Percentiles rank a stretch among this genome's conserved stretches.
These are phyloP conservation scores for Paracamarosporium sp. DNA, from an alignment of 2,329 filamentous ascomycete species.

Conservation along the genomic window DNA sequence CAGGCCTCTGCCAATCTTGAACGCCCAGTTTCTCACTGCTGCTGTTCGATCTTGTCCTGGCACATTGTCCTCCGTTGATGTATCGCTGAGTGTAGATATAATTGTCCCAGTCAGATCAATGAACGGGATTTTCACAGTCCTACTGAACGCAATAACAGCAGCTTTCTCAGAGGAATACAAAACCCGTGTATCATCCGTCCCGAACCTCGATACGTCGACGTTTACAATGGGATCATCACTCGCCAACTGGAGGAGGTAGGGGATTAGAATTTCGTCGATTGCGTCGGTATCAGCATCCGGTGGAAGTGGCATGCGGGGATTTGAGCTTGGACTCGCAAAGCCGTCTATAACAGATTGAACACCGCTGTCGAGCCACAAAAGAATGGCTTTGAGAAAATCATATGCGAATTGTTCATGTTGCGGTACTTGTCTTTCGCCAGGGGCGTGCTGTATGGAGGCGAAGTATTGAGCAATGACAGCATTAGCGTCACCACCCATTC, in stretches of 20 bases:
- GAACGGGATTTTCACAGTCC: constrained; percentile 60
- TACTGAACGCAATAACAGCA: constrained; percentile 64
- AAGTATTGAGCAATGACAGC: constrained; percentile 53
- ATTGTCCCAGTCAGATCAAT: constrained; percentile 55
- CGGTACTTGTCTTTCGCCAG: constrained; percentile 40
- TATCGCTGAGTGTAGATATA: constrained; percentile 29
- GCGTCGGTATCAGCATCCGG: constrained; percentile 57
- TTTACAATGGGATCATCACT: constrained; percentile 59
- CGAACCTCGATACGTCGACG: constrained; percentile 65
- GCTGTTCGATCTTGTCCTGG: constrained; percentile 50
- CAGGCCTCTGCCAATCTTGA: constrained; percentile 65
- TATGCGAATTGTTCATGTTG: constrained; percentile 64
- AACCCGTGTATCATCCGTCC: constrained; percentile 60
- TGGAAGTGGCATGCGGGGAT: constrained; percentile 60
- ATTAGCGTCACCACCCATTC: constrained; percentile 48
- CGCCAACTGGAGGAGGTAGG: constrained; percentile 64
- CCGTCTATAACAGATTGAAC: constrained; percentile 61
- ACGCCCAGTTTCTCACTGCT: constrained; percentile 63
- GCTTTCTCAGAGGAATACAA: constrained; percentile 61
- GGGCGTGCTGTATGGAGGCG: constrained; percentile 55
- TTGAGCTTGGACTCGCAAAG: constrained; percentile 58
- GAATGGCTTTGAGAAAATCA: constrained; percentile 69
- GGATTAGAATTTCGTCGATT: constrained; percentile 64
- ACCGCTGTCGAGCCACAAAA: constrained; percentile 68
- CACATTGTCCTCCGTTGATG: constrained; percentile 30